These are phyloP conservation scores for Cryptococcus sp. DNA, from an alignment of 1,284 basidiomycete genomes.

Conservation along the genomic window DNA sequence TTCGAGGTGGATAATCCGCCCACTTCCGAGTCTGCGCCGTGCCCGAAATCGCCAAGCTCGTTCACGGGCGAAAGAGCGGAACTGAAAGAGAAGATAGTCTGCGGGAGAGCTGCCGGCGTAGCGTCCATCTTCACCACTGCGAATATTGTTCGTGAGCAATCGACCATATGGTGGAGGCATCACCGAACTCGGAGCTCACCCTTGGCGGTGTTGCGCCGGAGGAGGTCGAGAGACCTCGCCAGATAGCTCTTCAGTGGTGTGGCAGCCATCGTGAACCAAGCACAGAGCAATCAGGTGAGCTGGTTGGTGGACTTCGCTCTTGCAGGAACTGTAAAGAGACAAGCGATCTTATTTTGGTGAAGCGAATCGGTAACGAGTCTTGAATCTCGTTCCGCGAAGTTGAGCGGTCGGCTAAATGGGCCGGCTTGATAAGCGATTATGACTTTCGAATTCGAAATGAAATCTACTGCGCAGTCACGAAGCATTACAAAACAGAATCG, in stretches of 20 bases:
- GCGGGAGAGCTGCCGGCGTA: slow-evolving; percentile 24
- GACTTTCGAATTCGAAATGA: too few relatives aligned
- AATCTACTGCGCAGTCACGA: too few relatives aligned
- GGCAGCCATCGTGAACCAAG: slow-evolving; percentile 22
- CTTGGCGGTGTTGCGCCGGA: slow-evolving; percentile 38
- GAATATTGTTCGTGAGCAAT: not conserved
- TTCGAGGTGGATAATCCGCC: slow-evolving; percentile 44
- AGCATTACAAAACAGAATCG: too few relatives aligned
- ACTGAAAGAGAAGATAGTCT: slow-evolving; percentile 41
- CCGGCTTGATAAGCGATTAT: too few relatives aligned
- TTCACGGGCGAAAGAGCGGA: slow-evolving; percentile 19
- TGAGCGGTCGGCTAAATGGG: too few relatives aligned
- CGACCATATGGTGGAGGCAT: not conserved
- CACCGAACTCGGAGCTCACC: slow-evolving; percentile 23
- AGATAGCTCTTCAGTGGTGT: slow-evolving; percentile 40
- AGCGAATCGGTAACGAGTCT: too few relatives aligned
- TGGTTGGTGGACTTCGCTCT: too few relatives aligned
- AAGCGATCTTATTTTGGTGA: too few relatives aligned
- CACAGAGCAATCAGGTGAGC: too few relatives aligned
- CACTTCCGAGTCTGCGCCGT: slow-evolving; percentile 49
- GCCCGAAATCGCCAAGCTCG: slow-evolving; percentile 28
- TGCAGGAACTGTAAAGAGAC: too few relatives aligned
- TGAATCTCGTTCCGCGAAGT: too few relatives aligned
- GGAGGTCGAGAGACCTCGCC: slow-evolving; percentile 41
- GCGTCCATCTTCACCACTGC: slow-evolving; percentile 42